These are phyloP conservation scores for Mariannaea elegans DNA, from an alignment of 2,329 filamentous ascomycete genomes.

Conservation along the genomic window DNA sequence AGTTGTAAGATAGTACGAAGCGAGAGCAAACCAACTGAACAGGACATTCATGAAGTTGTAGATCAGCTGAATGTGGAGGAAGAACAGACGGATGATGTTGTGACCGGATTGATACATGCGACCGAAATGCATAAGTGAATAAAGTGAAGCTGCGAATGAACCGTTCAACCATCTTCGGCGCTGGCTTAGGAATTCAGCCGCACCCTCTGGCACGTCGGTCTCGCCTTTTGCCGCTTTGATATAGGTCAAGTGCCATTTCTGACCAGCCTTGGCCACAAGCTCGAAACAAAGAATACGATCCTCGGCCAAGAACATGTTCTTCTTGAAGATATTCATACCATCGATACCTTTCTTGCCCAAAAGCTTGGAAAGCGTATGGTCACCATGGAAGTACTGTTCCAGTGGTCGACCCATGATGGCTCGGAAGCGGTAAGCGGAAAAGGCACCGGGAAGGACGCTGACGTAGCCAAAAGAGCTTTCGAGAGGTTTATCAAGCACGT, in stretches of 20 bases:
- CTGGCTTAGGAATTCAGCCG: conserved; percentile 35
- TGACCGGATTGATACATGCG: conserved; percentile 36
- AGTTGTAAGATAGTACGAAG: conserved; percentile 34
- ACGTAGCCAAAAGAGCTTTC: conserved; percentile 39
- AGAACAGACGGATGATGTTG: conserved; percentile 34
- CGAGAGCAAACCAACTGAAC: conserved; percentile 36
- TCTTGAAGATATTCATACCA: conserved; percentile 40
- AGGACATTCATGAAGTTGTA: conserved; percentile 38
- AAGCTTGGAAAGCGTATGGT: conserved; percentile 36
- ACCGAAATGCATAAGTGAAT: conserved; percentile 37
- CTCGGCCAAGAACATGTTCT: conserved; percentile 40
- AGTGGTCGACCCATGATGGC: conserved; percentile 37
- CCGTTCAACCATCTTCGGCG: conserved; percentile 38
- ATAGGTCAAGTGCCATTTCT: conserved; percentile 40
- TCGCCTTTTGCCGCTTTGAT: conserved; percentile 39
- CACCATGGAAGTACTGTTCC: conserved; percentile 39
- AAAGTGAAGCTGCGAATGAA: conserved; percentile 37
- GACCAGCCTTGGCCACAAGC: conserved; percentile 36
- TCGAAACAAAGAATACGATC: conserved; percentile 39
- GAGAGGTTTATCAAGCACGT: conserved; percentile 36
- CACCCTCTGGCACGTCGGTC: conserved; percentile 37
- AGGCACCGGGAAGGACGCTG: conserved; percentile 36
- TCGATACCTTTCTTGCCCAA: conserved; percentile 39
- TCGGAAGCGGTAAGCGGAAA: conserved; percentile 37
- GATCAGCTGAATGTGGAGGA: conserved; percentile 36